phyloP scores from a whole-genome alignment of 2,329 filamentous ascomycete genomes.

The Claviceps citrina region DNA sequence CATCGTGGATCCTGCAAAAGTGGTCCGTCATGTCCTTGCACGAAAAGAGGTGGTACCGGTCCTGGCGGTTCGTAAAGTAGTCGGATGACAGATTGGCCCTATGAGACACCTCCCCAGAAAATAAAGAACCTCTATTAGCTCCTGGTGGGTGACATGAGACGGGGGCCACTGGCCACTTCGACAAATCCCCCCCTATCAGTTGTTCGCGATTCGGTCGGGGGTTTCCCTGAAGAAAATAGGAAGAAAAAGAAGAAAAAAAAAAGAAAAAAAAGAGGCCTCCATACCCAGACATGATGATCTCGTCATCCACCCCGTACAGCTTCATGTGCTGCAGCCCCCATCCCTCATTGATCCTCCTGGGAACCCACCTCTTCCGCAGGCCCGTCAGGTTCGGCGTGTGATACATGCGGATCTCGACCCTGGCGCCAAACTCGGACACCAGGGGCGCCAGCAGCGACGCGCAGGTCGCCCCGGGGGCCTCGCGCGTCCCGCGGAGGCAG shows the following conservation, averaged over 20 bases:
- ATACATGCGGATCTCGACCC: slow-evolving; percentile 92
- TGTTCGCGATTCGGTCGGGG: too few species aligned
- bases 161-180: too few species aligned
- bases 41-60: slow-evolving; percentile 83
- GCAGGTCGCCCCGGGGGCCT: slow-evolving; percentile 71
- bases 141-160: too few species aligned
- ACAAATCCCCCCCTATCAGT: too few species aligned
- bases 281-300: slow-evolving; percentile 83
- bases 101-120: too few species aligned
- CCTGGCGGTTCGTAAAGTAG: slow-evolving; percentile 92
- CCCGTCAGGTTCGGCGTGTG: slow-evolving; percentile 94
- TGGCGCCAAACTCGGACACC: slow-evolving; percentile 70
- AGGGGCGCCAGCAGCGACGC: slow-evolving; percentile 76
- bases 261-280: background rate
- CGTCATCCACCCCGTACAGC: slow-evolving; percentile 87
- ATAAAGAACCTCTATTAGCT: background rate
- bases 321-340: slow-evolving; percentile 99
- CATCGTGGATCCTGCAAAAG: slow-evolving; percentile 62
- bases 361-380: slow-evolving; percentile 65
- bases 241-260: background rate
- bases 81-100: slow-evolving; percentile 77
- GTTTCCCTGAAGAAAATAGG: too few species aligned
- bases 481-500: slow-evolving; percentile 76
- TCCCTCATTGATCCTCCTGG: slow-evolving; percentile 86
- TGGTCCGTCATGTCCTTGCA: slow-evolving; percentile 68